A percentile compares a stretch with the other conserved stretches of the same genome.
Conservation (phyloP, 495 filamentous ascomycete species). For the Letharia lupina region DNA sequence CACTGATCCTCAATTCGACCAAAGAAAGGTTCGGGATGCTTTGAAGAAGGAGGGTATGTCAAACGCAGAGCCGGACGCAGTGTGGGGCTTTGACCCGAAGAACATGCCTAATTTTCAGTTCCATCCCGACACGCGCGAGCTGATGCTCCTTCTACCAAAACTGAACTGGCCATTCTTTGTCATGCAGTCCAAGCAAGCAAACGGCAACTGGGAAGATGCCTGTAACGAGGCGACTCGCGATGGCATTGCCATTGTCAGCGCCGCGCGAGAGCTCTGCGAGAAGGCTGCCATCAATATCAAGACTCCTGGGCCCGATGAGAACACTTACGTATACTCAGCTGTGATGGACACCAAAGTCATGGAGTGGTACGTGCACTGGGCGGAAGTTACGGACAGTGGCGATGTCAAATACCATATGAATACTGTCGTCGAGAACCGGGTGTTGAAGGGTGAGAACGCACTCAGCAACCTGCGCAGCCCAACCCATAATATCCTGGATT, state of each 20-base stretch:
- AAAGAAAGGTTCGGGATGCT: too few species aligned
- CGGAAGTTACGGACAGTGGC: neutral
- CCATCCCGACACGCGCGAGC: neutral
- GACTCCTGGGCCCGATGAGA: slow-evolving; percentile 2
- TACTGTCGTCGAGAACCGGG: neutral
- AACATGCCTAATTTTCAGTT: neutral
- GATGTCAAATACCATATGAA: slow-evolving; percentile 17
- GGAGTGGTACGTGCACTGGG: slow-evolving; percentile 17
- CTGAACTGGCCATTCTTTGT: slow-evolving; percentile 11
- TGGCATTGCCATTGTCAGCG: slow-evolving; percentile 9
- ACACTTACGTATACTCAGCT: slow-evolving; percentile 16
- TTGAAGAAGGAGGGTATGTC: slow-evolving; percentile 2
- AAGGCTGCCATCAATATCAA: neutral
- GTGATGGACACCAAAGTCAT: neutral
- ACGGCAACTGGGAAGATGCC: slow-evolving; percentile 4
- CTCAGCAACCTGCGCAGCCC: slow-evolving; percentile 4
- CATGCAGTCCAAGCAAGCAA: slow-evolving; percentile 8
- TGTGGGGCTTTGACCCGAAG: neutral
- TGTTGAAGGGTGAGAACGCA: neutral
- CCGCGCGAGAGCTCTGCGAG: slow-evolving; percentile 3
- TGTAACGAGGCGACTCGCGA: slow-evolving; percentile 13
- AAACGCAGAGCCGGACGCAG: neutral
- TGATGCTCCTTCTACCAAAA: neutral
- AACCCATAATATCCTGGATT: slow-evolving; percentile 17
- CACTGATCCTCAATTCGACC: too few species aligned